A percentile compares a stretch with the other conserved stretches of the same genome.
Evolutionary conservation across 352 stramenopile genomes (phyloP).

Genomic region (Phytophthora rubi): DNA sequence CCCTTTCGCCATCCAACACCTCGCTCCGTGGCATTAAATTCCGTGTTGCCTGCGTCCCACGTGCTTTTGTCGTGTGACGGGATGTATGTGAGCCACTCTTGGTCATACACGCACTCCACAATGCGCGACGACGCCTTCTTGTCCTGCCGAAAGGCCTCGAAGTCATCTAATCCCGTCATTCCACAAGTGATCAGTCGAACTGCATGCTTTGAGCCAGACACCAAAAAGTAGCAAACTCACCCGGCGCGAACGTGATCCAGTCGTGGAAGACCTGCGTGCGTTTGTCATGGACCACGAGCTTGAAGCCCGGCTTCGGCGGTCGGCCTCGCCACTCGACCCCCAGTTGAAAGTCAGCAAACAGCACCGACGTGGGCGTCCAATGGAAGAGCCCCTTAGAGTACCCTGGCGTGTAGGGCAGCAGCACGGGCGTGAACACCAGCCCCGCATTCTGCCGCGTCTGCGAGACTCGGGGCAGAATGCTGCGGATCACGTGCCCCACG

Average conservation of each 20-base stretch:
- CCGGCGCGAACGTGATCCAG: slow-evolving; percentile 86
- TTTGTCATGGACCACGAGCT: slow-evolving; percentile 87
- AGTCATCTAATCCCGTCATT: slow-evolving; percentile 54
- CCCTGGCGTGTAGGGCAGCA: slow-evolving; percentile 80
- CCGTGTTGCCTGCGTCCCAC: slow-evolving; percentile 68
- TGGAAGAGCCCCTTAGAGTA: slow-evolving; percentile 79
- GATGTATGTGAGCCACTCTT: slow-evolving; percentile 84
- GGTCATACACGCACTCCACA: slow-evolving; percentile 84
- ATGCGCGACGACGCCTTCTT: slow-evolving; percentile 87
- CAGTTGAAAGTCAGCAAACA: slow-evolving; percentile 81
- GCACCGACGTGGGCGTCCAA: slow-evolving; percentile 64
- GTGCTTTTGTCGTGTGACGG: slow-evolving; percentile 85
- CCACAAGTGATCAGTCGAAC: background rate
- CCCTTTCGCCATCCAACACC: slow-evolving; percentile 84
- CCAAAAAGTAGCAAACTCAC: slow-evolving; percentile 27
- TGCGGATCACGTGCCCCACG: slow-evolving; percentile 80
- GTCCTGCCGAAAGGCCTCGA: slow-evolving; percentile 79
- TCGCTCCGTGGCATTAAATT: slow-evolving; percentile 70
- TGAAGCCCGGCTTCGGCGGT: slow-evolving; percentile 82
- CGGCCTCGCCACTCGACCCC: slow-evolving; percentile 82
- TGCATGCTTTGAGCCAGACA: background rate
- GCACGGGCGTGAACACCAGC: slow-evolving; percentile 79
- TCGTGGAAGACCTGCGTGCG: slow-evolving; percentile 86
- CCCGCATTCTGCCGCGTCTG: slow-evolving; percentile 84
- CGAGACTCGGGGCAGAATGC: slow-evolving; percentile 68